Base-by-base conservation (phyloP, 345 rosid species). In the Corchorus olitorius region DNA sequence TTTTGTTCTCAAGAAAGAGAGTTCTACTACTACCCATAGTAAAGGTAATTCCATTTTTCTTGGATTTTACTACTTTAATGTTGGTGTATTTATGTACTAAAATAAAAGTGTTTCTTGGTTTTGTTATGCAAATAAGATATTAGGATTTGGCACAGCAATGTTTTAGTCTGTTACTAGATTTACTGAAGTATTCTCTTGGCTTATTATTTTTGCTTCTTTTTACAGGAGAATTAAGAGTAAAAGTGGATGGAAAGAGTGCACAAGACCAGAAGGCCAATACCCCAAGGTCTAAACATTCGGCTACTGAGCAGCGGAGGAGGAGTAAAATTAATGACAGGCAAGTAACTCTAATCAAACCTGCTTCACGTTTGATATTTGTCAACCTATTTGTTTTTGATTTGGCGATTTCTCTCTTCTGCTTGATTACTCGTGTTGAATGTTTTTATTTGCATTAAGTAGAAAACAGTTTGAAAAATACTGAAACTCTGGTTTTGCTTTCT, bases 321-420 rank as follows among this genome's bases (percentile, higher is more conserved):
- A 94, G 99, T 87, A 97, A 97, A 85, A 97, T 97, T 78, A 97
- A 92, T 78, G 97, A 97, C 83, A 88, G 98, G 98, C 84, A 78
- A 85, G 86, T 70, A 10, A 45, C 1, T 1, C 10, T 45, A 45
- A 45, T 7, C 8, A 45, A 9, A 68, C 0, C 65, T 49, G 45
- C 73, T 56, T 22, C 11, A 33, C 33, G 39, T 50, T 13, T 45
- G 6, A 39, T 20, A 33, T 48, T 43, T 33, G 3, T 8, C 11
- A 20, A n/a, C 63, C 62, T 39, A n/a, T 56, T 59, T 22, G 3
- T 35, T 34, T 39, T n/a, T 6, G 0, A 17, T 10, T 37, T 60
- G 39, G 64, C 33, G 39, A 60, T 17, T 8, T 5, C 1, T 17
- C 48, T 39, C 3, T n/a, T 37, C 19, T 4, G 9, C 33, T 65